A percentile compares a stretch with the other conserved stretches of the same genome.
Conservation (phyloP, 345 rosid genomes). For the Corchorus olitorius region DNA sequence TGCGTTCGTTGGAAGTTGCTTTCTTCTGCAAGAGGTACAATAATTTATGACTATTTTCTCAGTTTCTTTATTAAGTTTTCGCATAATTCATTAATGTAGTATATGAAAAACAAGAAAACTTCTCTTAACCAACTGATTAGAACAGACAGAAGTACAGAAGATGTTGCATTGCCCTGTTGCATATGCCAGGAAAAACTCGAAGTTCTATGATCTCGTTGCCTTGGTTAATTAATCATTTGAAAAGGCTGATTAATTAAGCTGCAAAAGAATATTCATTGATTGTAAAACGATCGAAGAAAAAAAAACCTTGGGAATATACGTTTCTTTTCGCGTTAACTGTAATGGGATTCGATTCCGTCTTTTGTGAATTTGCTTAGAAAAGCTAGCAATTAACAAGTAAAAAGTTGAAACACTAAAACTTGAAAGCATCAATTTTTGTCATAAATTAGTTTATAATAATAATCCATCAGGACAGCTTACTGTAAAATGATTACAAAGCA, state of each 20-base stretch:
- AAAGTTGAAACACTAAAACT: not conserved
- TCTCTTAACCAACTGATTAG: not conserved
- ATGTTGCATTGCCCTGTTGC: not conserved
- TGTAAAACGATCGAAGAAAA: not conserved
- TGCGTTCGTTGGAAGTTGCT: constrained; percentile 5
- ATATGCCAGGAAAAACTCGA: not conserved
- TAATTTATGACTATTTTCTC: not conserved
- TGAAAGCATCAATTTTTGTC: too few relatives aligned
- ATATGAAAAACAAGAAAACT: too few relatives aligned
- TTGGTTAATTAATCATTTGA: not conserved
- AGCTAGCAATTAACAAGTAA: not conserved
- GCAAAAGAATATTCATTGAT: constrained; percentile 2
- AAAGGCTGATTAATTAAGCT: not conserved
- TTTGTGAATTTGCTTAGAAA: not conserved
- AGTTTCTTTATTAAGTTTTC: not conserved
- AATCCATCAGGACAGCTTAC: too few relatives aligned
- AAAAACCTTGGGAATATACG: not conserved
- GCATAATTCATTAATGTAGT: too few relatives aligned
- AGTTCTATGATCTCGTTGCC: not conserved
- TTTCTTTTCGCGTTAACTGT: not conserved
- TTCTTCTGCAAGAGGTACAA: not conserved
- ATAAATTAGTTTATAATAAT: too few relatives aligned
- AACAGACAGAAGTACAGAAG: not conserved
- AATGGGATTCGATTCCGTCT: not conserved
- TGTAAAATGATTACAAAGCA: too few relatives aligned